These are phyloP conservation scores for Pleurotus giganteus DNA, from an alignment of 768 basidiomycete species.

Conservation along the genomic window DNA sequence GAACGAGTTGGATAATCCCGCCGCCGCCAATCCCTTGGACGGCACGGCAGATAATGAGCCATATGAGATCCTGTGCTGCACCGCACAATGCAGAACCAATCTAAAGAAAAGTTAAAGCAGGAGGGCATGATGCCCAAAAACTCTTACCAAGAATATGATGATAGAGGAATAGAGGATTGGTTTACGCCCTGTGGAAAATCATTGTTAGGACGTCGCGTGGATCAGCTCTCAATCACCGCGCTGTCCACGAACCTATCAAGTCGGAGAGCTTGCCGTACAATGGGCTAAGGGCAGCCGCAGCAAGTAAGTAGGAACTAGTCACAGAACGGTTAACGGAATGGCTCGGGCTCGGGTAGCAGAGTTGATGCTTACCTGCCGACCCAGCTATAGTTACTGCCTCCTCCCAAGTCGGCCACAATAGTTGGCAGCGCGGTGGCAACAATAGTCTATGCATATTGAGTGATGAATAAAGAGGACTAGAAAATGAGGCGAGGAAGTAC, in stretches of 20 bases:
- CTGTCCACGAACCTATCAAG: slow-evolving; percentile 27
- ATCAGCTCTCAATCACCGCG: not conserved
- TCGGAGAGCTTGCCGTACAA: slow-evolving; percentile 80
- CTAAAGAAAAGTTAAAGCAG: slow-evolving; percentile 28
- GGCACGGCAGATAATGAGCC: slow-evolving; percentile 75
- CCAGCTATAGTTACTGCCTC: slow-evolving; percentile 67
- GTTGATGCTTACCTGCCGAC: slow-evolving; percentile 53
- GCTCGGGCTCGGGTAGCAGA: not conserved
- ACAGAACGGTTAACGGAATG: slow-evolving; percentile 6
- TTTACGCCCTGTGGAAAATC: slow-evolving; percentile 50
- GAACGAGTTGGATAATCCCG: slow-evolving; percentile 69
- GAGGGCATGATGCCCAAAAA: not conserved
- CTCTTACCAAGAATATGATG: slow-evolving; percentile 60
- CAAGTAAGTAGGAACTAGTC: slow-evolving; percentile 69
- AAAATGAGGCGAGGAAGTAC: slow-evolving; percentile 26
- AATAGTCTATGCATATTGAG: slow-evolving; percentile 46
- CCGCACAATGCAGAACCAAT: slow-evolving; percentile 81
- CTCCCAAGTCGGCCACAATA: slow-evolving; percentile 64
- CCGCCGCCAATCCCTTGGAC: slow-evolving; percentile 85
- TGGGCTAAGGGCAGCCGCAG: slow-evolving; percentile 64
- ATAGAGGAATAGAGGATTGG: slow-evolving; percentile 68
- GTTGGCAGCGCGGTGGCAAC: slow-evolving; percentile 77
- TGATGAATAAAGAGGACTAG: not conserved
- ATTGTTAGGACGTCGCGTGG: not conserved
- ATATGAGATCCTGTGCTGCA: slow-evolving; percentile 73